phyloP scores from a whole-genome alignment of 1,284 basidiomycete species.

The Coriolopsis trogii region DNA sequence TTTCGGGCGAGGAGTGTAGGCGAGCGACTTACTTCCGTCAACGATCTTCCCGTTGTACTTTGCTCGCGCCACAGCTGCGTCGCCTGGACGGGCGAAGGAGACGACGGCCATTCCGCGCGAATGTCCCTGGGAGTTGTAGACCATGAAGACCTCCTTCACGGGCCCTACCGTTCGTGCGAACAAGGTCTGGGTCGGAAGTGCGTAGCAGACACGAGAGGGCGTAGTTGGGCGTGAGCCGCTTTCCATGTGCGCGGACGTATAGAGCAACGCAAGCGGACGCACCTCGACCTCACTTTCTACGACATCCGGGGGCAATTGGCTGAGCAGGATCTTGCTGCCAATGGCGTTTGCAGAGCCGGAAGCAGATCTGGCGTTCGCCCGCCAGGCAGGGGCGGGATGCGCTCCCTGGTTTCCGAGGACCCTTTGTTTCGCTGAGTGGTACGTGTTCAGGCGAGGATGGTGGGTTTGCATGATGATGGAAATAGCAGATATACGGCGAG shows the following conservation, averaged over 20 bases:
- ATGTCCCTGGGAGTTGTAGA: conserved; percentile 70
- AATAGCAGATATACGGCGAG: background rate
- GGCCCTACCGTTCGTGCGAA: conserved; percentile 77
- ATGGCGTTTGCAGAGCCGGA: conserved; percentile 32
- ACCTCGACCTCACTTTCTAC: conserved; percentile 70
- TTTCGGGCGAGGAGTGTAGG: background rate
- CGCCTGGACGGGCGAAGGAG: conserved; percentile 58
- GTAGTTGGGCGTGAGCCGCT: conserved; percentile 1
- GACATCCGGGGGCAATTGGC: conserved; percentile 70
- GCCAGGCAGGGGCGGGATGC: conserved; percentile 63
- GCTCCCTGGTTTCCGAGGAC: conserved; percentile 59
- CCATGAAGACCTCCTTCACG: conserved; percentile 64
- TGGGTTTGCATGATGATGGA: conserved; percentile 24
- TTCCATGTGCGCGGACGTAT: too few species aligned
- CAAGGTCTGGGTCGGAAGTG: conserved; percentile 51
- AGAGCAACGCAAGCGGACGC: too few species aligned
- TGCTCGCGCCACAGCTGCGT: conserved; percentile 59
- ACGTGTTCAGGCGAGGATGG: conserved; percentile 45
- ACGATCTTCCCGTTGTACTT: conserved; percentile 78
- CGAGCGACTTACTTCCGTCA: conserved; percentile 62
- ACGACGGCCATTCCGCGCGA: conserved; percentile 80
- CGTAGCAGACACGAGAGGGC: background rate
- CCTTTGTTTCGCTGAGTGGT: conserved; percentile 57
- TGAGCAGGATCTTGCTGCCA: conserved; percentile 75
- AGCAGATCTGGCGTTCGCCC: conserved; percentile 37